Percentiles rank a stretch among this genome's conserved stretches.
These are phyloP conservation scores for Cyclostephanos tholiformis DNA, from an alignment of 108 stramenopile genomes.

Conservation along the genomic window DNA sequence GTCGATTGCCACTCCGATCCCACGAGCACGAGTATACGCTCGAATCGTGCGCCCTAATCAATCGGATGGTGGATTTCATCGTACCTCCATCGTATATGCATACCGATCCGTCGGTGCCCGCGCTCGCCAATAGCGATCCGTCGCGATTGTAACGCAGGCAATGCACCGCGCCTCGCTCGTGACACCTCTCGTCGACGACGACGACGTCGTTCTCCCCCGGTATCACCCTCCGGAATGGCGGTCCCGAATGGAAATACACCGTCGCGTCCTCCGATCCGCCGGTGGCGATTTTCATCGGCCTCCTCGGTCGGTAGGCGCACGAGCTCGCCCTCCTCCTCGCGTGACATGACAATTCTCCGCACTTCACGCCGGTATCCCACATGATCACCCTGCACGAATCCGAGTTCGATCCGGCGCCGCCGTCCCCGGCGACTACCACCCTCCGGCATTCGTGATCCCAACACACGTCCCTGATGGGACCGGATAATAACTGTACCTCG, in stretches of 20 bases:
- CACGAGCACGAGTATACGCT: conserved; percentile 91
- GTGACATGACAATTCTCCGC: conserved; percentile 67
- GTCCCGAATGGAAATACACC: conserved; percentile 88
- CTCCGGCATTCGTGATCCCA: conserved; percentile 96
- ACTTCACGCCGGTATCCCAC: conserved; percentile 58
- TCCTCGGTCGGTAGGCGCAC: conserved; percentile 75
- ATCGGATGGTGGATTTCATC: conserved; percentile 51
- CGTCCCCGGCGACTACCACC: conserved; percentile 56
- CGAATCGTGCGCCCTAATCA: conserved; percentile 69
- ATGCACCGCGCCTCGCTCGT: conserved; percentile 76
- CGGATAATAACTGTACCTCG: conserved; percentile 61
- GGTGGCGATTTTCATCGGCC: conserved; percentile 89
- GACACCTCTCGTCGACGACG: conserved; percentile 57
- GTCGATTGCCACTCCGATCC: conserved; percentile 63
- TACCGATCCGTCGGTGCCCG: conserved; percentile 85
- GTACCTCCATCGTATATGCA: conserved; percentile 82
- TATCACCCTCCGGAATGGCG: conserved; percentile 88
- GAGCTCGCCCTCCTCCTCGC: conserved; percentile 63
- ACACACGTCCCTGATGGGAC: conserved; percentile 84
- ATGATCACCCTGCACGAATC: conserved; percentile 49
- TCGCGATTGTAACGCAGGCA: conserved; percentile 82
- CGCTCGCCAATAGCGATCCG: conserved; percentile 76
- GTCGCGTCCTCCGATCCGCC: conserved; percentile 90
- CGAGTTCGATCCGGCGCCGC: conserved; percentile 24
- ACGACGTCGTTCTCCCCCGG: conserved; percentile 37